Conservation (phyloP, 441 rosid species). For the Gossypium armourianum region DNA sequence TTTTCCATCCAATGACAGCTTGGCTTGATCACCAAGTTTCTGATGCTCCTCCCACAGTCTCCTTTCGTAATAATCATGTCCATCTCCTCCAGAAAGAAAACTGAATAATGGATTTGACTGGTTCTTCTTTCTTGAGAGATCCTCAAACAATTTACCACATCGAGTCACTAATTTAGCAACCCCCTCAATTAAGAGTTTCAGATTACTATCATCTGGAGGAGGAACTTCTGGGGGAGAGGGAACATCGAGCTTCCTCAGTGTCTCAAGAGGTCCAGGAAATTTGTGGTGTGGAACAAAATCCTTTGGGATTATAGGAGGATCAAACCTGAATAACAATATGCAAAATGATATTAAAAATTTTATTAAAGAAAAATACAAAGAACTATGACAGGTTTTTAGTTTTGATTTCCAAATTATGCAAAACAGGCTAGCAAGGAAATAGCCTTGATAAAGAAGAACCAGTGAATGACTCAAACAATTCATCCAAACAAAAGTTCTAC, state of each 20-base stretch:
- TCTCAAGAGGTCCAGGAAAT: slow-evolving; percentile 51
- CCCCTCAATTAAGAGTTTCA: slow-evolving; percentile 71
- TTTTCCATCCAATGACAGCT: slow-evolving; percentile 43
- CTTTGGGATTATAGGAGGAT: slow-evolving; percentile 65
- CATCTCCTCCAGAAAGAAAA: slow-evolving; percentile 77
- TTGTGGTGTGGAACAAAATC: slow-evolving; percentile 68
- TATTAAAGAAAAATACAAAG: neutral
- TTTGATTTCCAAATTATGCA: neutral
- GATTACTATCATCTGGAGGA: slow-evolving; percentile 61
- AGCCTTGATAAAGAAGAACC: neutral
- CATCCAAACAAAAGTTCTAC: neutral
- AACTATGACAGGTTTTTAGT: neutral
- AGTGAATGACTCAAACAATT: neutral
- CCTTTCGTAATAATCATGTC: slow-evolving; percentile 66
- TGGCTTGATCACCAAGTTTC: slow-evolving; percentile 48
- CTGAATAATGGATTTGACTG: slow-evolving; percentile 68
- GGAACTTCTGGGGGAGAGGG: slow-evolving; percentile 59
- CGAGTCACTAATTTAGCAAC: slow-evolving; percentile 84
- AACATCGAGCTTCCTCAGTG: slow-evolving; percentile 30
- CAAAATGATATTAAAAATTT: slow-evolving; percentile 11
- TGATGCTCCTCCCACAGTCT: slow-evolving; percentile 82
- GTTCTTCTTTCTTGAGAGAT: slow-evolving; percentile 85
- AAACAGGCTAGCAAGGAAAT: slow-evolving; percentile 5
- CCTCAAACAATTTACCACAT: slow-evolving; percentile 84
- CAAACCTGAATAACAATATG: slow-evolving; percentile 43